Base-by-base conservation (phyloP, 495 filamentous ascomycete genomes). In the Chaetomium tenue region DNA sequence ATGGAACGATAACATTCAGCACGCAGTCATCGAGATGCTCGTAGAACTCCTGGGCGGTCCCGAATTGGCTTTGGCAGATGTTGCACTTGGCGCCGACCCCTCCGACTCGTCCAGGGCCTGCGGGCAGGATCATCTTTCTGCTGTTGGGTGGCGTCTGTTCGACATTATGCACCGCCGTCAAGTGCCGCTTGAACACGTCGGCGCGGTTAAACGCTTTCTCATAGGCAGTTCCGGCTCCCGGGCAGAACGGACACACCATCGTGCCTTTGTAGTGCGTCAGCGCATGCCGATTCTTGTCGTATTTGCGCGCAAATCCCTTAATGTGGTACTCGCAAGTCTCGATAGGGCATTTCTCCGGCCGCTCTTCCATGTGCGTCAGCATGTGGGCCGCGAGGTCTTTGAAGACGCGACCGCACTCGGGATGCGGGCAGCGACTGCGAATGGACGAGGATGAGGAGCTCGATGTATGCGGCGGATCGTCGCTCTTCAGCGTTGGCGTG, bases 131-230 rank as follows among this genome's bases (percentile, higher is more conserved):
- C 53, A 77, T 33, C 85, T 93, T 96, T 68, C 95, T 87, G 76
- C 91, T 91, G 75, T 99, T 98, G 0, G 95, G 93, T 12, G 95
- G 90, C 0, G 90, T 94, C 75, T 99, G 94, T 72, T 99, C 94
- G 28, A 98, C 94, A 25, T 88, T 87, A 72, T 99, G 94, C 1
- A 97, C 91, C 1, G 92, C 89, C 28, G 92, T 97, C 63, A 99
- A 78, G 74, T 99, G 94, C 26, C 94, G 86, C 82, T 98, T 99
- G 83, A 99, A 99, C 51, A 99, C 95, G 71, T 99, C 94, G 28
- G 95, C 94, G 23, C 94, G 86, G 79, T 99, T 99, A 79, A 99
- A 99, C 61, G 91, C 95, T 82, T 99, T 99, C 75, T 98, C 94
- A 3, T 90, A 91, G 1, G 92, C 84, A 0, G 92, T 95, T 13